Evolutionary conservation across 345 rosid genomes (phyloP).

Genomic region (Dimocarpus longan): DNA sequence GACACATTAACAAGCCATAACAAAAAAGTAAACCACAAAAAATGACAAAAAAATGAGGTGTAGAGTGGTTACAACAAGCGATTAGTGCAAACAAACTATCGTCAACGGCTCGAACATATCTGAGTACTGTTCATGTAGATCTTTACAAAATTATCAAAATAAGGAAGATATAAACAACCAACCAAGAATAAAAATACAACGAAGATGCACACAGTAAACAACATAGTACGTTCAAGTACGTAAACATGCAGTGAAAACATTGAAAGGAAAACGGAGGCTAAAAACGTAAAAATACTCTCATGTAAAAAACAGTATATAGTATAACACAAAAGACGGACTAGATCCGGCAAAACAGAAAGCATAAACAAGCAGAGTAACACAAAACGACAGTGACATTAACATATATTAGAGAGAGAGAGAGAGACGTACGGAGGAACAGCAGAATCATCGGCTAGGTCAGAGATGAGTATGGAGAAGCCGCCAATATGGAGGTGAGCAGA

Average conservation of each 20-base stretch:
- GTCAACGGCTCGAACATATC: neutral
- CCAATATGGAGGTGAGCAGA: constrained; percentile 70
- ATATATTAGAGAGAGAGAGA: neutral
- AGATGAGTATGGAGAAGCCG: constrained; percentile 58
- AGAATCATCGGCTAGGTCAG: constrained; percentile 48
- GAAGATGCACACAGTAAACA: no score
- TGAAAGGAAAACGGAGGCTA: neutral
- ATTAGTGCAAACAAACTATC: neutral
- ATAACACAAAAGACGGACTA: neutral
- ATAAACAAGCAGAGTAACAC: neutral
- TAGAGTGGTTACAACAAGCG: neutral
- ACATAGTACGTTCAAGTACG: neutral
- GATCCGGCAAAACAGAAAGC: neutral
- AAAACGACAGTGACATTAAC: neutral
- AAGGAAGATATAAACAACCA: neutral
- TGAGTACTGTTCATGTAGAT: neutral
- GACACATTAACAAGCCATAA: neutral
- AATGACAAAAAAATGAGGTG: neutral
- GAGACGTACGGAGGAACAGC: constrained; percentile 38
- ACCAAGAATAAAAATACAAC: neutral
- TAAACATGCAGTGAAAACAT: no score
- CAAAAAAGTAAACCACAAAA: neutral
- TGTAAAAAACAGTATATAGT: neutral
- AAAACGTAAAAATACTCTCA: neutral
- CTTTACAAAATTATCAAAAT: neutral